These are phyloP conservation scores for Krasilnikovozyma curviuscula DNA, from an alignment of 768 basidiomycete genomes.

Conservation along the genomic window DNA sequence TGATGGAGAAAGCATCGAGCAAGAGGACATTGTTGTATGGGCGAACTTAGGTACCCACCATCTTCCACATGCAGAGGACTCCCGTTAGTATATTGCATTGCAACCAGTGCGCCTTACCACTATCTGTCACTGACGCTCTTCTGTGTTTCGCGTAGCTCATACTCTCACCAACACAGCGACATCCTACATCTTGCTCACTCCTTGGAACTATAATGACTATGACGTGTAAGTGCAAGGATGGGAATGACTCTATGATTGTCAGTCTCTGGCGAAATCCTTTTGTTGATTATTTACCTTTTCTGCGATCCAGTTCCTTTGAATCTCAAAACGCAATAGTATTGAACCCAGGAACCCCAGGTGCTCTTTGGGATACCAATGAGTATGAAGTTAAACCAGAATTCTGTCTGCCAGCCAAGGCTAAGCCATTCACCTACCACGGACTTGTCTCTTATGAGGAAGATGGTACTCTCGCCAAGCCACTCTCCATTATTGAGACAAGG, in stretches of 20 bases:
- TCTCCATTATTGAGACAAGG: not conserved
- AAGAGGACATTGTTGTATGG: conserved; percentile 49
- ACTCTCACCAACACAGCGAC: conserved; percentile 15
- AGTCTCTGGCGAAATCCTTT: not conserved
- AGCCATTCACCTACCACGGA: not conserved
- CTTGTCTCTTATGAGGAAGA: not conserved
- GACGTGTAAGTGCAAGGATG: conserved; percentile 45
- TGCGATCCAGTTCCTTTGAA: not conserved
- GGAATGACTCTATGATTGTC: conserved; percentile 13
- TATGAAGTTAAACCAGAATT: conserved; percentile 3
- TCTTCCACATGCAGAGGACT: conserved; percentile 45
- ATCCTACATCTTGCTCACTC: conserved; percentile 36
- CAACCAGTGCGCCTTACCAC: conserved; percentile 36
- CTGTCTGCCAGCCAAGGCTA: conserved; percentile 2
- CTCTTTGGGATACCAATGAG: conserved; percentile 5
- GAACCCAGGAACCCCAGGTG: not conserved
- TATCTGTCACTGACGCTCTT: not conserved
- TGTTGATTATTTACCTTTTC: not conserved
- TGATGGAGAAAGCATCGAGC: conserved; percentile 41
- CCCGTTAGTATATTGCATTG: conserved; percentile 43
- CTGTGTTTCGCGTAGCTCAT: not conserved
- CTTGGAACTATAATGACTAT: conserved; percentile 46
- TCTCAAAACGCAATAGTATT: conserved; percentile 9
- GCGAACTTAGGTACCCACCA: conserved; percentile 50
- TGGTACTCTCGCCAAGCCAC: not conserved